Percentiles rank a stretch among this genome's conserved stretches.
Evolutionary conservation across 2,329 filamentous ascomycete genomes (phyloP).

Genomic region (Aspergillus japonicus): DNA sequence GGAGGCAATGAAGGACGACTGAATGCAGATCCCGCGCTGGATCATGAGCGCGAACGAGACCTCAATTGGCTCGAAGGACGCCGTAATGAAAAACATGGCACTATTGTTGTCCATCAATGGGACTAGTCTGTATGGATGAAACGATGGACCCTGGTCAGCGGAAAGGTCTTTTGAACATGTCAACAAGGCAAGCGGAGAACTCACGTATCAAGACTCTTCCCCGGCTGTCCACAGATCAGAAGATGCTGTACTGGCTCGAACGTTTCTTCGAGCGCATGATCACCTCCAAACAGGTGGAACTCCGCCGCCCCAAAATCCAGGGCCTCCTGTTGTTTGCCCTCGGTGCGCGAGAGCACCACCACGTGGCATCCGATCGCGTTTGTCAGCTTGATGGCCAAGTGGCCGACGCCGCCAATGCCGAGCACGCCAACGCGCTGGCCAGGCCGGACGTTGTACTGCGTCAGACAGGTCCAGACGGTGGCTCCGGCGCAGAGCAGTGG

Average conservation of each 20-base stretch:
- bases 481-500: conserved; percentile 16
- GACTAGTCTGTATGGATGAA: conserved; percentile 9
- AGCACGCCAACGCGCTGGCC: conserved; percentile 11
- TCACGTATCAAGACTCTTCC: conserved; percentile 15
- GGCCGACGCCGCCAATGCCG: conserved; percentile 14
- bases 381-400: conserved; percentile 52
- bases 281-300: conserved; percentile 48
- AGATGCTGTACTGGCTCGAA: conserved; percentile 18
- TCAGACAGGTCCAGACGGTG: conserved; percentile 9
- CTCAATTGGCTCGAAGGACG: conserved; percentile 20
- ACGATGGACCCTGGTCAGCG: too few relatives aligned
- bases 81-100: conserved; percentile 30
- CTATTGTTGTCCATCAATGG: conserved; percentile 28
- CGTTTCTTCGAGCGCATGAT: background rate
- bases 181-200: background rate
- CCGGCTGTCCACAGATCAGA: conserved; percentile 13
- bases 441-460: conserved; percentile 9
- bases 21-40: conserved; percentile 56
- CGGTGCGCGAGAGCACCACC: conserved; percentile 23
- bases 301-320: conserved; percentile 57
- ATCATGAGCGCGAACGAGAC: conserved; percentile 49
- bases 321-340: conserved; percentile 21
- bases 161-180: background rate
- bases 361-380: conserved; percentile 64
- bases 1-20: conserved; percentile 63